Base-by-base conservation (phyloP, 306 rosid genomes). In the Gillenia trifoliata region DNA sequence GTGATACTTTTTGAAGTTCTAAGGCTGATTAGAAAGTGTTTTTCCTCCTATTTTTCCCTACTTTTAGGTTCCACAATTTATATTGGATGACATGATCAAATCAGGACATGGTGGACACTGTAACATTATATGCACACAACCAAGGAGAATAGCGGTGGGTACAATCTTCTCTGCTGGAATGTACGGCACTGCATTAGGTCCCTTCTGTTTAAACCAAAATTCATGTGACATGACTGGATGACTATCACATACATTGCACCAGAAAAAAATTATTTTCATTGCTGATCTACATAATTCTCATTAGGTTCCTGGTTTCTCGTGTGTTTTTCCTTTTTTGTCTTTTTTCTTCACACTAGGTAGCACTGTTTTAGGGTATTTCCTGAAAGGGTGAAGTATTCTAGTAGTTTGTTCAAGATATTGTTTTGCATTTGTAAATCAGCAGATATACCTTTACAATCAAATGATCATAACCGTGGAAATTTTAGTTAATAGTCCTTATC, bases 51-150 rank as follows among this genome's bases (percentile, higher is more conserved):
- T n/a, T 59, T 11, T 25, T 9, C 36, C 17, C 0, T 71, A 68
- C 68, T 65, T 80, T 83, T 70, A 92, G 97, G 98, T 93, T 84
- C 97, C 98, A 4, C 98, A 93, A 85, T 89, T 91, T 84, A 84
- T 91, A 75, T 83, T 93, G 96, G 98, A 93, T 85, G 96, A 85
- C 81, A 91, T 88, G 97, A 89, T 93, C 54, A 88, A 91, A 68
- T 89, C 87, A 10, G 93, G 92, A 55, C 49, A 33, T 71, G 97
- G 98, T 80, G 98, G 96, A 79, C 45, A 68, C 67, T 91, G 94
- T 77, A 87, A 84, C 83, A 93, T 93, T 72, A 75, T 93, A 78
- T 93, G 98, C 89, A 93, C 98, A 26, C 98, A 93, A 74, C 98
- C 98, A 59, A 87, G 98, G 80, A 89, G 98, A 87, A 93, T 93